phyloP scores from a whole-genome alignment of 164 flowering plant species.

The Saururus chinensis region DNA sequence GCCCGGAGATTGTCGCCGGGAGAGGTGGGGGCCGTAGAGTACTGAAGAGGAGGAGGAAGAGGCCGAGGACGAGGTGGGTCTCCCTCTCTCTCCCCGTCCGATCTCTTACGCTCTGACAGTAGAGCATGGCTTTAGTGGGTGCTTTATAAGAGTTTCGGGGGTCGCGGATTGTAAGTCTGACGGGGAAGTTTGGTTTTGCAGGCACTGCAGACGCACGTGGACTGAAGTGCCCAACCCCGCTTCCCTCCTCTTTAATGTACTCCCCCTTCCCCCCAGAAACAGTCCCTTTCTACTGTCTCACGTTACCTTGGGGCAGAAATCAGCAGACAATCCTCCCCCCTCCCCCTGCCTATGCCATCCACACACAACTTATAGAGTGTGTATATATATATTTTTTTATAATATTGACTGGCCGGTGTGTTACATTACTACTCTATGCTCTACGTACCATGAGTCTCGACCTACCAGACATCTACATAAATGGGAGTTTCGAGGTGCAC shows the following conservation, averaged over 20 bases:
- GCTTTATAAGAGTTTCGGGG: neutral
- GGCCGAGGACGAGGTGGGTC: neutral
- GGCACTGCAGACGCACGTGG: constrained; percentile 4
- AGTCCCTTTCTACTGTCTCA: neutral
- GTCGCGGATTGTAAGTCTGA: neutral
- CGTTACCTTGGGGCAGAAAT: neutral
- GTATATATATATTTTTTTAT: too few relatives aligned
- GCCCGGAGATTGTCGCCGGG: neutral
- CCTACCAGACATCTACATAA: too few relatives aligned
- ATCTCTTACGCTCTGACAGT: too few relatives aligned
- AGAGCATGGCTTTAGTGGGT: too few relatives aligned
- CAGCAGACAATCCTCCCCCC: neutral
- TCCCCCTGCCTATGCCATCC: neutral
- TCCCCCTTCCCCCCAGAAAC: neutral
- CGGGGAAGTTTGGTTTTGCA: constrained; percentile 1
- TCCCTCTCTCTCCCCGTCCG: too few relatives aligned
- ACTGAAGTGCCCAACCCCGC: neutral
- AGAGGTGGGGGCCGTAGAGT: too few relatives aligned
- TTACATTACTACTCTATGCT: too few relatives aligned
- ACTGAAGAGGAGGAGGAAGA: neutral
- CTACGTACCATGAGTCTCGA: too few relatives aligned
- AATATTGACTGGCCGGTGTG: too few relatives aligned
- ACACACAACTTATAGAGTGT: neutral
- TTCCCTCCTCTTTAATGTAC: constrained; percentile 1
- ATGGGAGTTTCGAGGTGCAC: too few relatives aligned